Conservation (phyloP, 2,329 filamentous ascomycete genomes). For the Fusarium veterinarium region DNA sequence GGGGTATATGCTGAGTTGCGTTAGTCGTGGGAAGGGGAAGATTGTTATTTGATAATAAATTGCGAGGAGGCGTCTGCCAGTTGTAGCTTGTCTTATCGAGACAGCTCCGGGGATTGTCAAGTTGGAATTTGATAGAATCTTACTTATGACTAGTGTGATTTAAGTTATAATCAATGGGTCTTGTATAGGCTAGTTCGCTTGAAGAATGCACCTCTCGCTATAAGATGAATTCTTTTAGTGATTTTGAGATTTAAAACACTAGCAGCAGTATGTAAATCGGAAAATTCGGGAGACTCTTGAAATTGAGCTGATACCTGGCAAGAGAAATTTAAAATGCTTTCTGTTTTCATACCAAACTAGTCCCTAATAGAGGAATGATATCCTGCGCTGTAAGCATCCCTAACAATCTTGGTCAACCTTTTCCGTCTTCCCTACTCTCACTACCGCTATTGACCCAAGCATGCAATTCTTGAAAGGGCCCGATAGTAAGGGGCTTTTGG, state of each 20-base stretch:
- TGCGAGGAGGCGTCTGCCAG: too few species aligned
- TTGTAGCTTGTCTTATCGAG: not conserved
- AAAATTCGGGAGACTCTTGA: too few species aligned
- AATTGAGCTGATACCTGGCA: not conserved
- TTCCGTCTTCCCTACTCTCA: not conserved
- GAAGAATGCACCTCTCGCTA: not conserved
- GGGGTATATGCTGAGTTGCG: constrained; percentile 18
- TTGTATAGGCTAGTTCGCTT: accelerated
- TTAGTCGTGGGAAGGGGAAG: constrained; percentile 28
- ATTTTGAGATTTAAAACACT: too few species aligned
- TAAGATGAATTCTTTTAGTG: accelerated
- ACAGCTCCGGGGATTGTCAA: too few species aligned
- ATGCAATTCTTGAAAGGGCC: not conserved
- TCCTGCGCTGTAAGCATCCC: too few species aligned
- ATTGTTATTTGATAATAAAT: not conserved
- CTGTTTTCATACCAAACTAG: not conserved
- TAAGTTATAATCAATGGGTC: not conserved
- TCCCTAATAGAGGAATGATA: not conserved
- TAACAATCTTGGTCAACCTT: not conserved
- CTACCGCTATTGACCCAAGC: not conserved
- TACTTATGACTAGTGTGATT: not conserved
- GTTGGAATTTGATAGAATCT: not conserved
- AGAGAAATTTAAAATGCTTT: not conserved
- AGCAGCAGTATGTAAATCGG: not conserved
- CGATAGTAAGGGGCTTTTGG: not conserved